Evolutionary conservation across 192 early-diverging fungal genomes (phyloP), one percentile per base, ranked within the genome.

Genomic region (Linnemannia elongata): DNA sequence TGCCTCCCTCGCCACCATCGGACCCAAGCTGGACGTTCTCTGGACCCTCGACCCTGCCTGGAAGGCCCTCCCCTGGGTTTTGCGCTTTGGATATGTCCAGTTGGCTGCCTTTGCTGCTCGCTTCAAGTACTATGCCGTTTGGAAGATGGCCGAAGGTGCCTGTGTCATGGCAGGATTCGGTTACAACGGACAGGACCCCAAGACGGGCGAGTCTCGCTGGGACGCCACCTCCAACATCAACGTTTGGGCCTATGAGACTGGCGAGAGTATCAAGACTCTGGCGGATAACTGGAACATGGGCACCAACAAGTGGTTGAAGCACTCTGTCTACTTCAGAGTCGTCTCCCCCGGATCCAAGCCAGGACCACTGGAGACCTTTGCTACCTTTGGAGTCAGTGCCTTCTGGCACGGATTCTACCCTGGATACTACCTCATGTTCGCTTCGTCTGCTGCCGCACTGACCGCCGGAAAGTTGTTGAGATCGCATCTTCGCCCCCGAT

Each of bases 331-430:
- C 78, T 74, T 95, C 69, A 89, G 97, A 15, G 88, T 97, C 20
- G 78, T 87, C 18, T 54, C 80, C 18, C 82, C 84, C 1, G 94
- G 91, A 18, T 76, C 80, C 38, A 94, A 94, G 55, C 89, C 94
- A 12, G 91, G 88, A 44, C 87, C 89, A 2, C 30, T 88, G 9
- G 94, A 96, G n/a, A 94, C 94, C 0, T 74, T 97, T 39, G 80
- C 92, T 36, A 98, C 97, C 9, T 98, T 96, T 82, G 85, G 92
- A 17, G 93, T 95, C 6, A 96, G 95, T 42, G 96, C 98, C 20
- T 92, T 98, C 75, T 99, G 98, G 98, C 98, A 99, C 79, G 98
- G 98, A 44, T 98, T 98, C 88, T 94, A 95, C 79, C 95, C 96
- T 15, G 96, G 95, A 36, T 97, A 97, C 83, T 97, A 96, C 81